Evolutionary conservation across 306 rosid species (phyloP).

Genomic region (Casuarina cunninghamiana): DNA sequence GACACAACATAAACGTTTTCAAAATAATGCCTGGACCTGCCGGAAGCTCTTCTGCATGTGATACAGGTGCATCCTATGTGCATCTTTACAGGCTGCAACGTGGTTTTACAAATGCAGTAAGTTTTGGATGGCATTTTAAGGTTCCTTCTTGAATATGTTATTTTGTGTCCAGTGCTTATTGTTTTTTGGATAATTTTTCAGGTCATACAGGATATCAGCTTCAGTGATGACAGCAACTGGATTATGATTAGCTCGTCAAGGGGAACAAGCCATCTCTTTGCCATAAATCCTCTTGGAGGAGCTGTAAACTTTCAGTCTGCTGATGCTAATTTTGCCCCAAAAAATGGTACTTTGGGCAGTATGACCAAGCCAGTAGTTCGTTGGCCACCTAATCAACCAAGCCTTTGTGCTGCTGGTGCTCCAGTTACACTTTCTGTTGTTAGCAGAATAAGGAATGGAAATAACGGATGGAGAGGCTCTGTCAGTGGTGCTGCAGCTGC

Average conservation of each 20-base stretch:
- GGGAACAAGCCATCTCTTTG: constrained; percentile 93
- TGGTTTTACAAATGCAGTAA: constrained; percentile 92
- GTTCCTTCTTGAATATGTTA: constrained; percentile 9
- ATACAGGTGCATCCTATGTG: constrained; percentile 49
- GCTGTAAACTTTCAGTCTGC: constrained; percentile 52
- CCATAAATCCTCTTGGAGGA: constrained; percentile 92
- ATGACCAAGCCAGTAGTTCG: constrained; percentile 37
- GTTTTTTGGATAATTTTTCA: constrained; percentile 32
- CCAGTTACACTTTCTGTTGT: constrained; percentile 81
- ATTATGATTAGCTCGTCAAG: constrained; percentile 96
- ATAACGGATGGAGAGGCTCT: constrained; percentile 83
- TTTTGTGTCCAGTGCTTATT: background rate
- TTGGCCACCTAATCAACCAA: constrained; percentile 47
- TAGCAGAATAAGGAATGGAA: constrained; percentile 80
- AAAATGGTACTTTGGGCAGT: constrained; percentile 44
- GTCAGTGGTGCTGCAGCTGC: constrained; percentile 97
- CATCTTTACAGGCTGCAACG: constrained; percentile 94
- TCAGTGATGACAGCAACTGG: constrained; percentile 96
- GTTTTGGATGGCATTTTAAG: constrained; percentile 15
- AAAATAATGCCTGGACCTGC: constrained; percentile 63
- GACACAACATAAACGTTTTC: constrained; percentile 90
- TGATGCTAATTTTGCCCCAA: constrained; percentile 44
- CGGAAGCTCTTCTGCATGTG: constrained; percentile 45
- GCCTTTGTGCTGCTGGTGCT: constrained; percentile 49
- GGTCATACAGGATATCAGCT: constrained; percentile 97